Evolutionary conservation across 257 asterid species (phyloP), one percentile per base, ranked within the genome.

Genomic region (Craterostigma plantagineum): DNA sequence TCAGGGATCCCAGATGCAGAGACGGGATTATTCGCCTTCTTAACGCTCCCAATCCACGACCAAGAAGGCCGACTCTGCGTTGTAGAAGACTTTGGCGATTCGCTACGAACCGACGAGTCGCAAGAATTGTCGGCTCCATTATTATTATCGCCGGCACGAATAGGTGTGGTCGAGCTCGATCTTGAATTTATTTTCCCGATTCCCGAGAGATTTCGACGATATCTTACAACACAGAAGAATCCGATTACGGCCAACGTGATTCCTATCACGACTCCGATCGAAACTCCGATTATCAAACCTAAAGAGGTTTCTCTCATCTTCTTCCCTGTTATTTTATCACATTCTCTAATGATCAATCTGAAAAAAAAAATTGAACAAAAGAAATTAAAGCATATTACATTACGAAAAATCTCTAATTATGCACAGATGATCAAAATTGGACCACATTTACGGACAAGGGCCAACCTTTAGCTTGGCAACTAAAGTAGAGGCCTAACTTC

Each of bases 241-340:
- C 68, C 73, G 43, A 43, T 60, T 52, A 73, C 14, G 38, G 93
- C 90, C 72, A 73, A 66, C 51, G 65, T 47, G 47, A 70, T 60
- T 49, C 93, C 93, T 7, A 80, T 73, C 39, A 80, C 85, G 44
- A 80, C 71, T 51, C 93, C 93, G 37, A 76, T 64, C 23, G 85
- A 76, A 52, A 80, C 56, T 40, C 91, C 93, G 39, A 80, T 55
- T 16, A 76, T 63, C 17, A 80, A 60, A 11, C 85, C 81, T 7
- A 57, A 30, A 9, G 81, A 61, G 58, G 63, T 71, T 16, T 45
- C 77, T 52, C 62, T 67, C 91, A 76, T 80, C 39, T 62, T 77
- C n/a, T n/a, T 47, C 30, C n/a, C 30, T 23, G 30, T 2, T 23
- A 6, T 2, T 23, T 23, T 23, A 6, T 23, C 30, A 23, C 30